Conservation (phyloP, 148 eudicot species). For the Chenopodium formosanum region DNA sequence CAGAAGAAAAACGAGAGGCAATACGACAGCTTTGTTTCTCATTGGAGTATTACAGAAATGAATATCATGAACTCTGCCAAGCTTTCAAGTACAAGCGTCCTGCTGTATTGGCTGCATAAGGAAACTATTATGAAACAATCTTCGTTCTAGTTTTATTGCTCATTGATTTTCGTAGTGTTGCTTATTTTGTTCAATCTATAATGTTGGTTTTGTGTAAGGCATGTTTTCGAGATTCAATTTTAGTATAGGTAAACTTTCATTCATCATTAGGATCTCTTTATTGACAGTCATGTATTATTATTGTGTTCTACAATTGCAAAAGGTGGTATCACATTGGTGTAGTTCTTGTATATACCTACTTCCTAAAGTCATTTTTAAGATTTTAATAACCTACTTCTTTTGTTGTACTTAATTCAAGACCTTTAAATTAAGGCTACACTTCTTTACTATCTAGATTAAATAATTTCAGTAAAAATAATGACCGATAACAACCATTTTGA, state of each 20-base stretch:
- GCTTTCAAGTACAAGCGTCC: constrained; percentile 45
- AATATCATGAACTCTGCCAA: constrained; percentile 61
- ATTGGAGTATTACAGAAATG: constrained; percentile 71
- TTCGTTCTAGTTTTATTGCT: background rate
- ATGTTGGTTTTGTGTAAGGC: background rate
- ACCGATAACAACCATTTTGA: no score
- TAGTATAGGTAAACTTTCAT: background rate
- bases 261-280: background rate
- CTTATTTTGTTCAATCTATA: constrained; percentile 1
- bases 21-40: constrained; percentile 88
- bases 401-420: background rate
- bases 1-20: constrained; percentile 84
- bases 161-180: background rate
- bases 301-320: background rate
- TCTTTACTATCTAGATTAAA: no score
- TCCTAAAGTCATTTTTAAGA: background rate
- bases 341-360: background rate
- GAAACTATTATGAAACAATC: background rate
- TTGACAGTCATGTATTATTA: background rate
- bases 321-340: background rate
- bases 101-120: constrained; percentile 37
- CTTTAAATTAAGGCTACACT: background rate
- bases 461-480: no score
- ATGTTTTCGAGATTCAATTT: background rate
- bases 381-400: background rate